These are phyloP conservation scores for Rubus idaeus DNA, from an alignment of 306 rosid genomes.

Conservation along the genomic window DNA sequence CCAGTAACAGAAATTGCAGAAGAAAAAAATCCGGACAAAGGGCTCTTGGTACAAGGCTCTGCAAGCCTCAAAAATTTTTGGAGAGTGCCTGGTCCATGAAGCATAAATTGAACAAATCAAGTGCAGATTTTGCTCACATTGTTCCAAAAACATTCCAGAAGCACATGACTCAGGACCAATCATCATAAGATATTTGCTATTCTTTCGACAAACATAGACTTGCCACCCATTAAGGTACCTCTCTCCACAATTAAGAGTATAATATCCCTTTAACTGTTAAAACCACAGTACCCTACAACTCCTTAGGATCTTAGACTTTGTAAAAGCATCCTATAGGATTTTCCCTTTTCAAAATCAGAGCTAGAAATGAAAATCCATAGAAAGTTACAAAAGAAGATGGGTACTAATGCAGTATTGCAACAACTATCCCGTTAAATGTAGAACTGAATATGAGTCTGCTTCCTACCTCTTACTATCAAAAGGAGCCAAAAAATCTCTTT, in stretches of 20 bases:
- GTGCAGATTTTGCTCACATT: neutral
- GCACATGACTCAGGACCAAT: neutral
- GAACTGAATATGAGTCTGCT: neutral
- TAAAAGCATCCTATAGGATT: neutral
- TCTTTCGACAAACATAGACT: neutral
- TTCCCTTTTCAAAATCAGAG: neutral
- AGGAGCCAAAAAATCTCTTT: neutral
- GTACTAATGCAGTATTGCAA: neutral
- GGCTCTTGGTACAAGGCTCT: neutral
- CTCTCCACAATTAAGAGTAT: neutral
- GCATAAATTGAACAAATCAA: neutral
- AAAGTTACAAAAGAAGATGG: neutral
- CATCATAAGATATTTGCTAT: neutral
- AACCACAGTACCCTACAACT: neutral
- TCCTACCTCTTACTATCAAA: neutral
- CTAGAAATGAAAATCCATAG: neutral
- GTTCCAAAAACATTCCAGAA: conserved; percentile 9
- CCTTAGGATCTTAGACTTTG: neutral
- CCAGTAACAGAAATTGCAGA: neutral
- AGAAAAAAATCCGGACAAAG: neutral
- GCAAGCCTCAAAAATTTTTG: neutral
- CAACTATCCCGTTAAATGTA: neutral
- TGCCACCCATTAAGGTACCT: neutral
- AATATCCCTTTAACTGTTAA: neutral
- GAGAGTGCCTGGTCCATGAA: neutral